Base-by-base conservation (phyloP, 2,329 filamentous ascomycete genomes). In the Aspergillus piperis region DNA sequence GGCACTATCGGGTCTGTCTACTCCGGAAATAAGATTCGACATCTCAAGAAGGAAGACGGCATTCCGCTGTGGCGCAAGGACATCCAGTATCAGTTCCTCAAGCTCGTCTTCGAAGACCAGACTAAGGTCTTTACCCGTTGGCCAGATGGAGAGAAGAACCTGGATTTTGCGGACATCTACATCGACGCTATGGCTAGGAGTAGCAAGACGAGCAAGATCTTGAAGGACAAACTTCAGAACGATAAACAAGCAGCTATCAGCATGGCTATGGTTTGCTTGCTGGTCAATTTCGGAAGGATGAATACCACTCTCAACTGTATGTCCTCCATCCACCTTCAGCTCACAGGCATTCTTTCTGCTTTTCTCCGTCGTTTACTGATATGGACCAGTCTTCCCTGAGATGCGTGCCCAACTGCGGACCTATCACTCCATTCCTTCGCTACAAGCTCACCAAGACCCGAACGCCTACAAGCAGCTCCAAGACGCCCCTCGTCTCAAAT, bases 181-280 rank as follows among this genome's bases (percentile, higher is more conserved):
- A 94, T 99, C 71, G 95, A 98, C 77, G 94, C 95, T 62, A 98
- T 99, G 94, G 92, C 95, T 3, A 87, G 92, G 76, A 99, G 95
- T 80, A 97, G 92, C 83, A 99, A 99, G 82, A 98, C 94, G 27
- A 98, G 95, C 83, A 98, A 98, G 80, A 95, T 99, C 53, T 83
- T 99, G 65, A 92, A 96, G 76, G 95, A 99, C 78, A 98, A 99
- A 81, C 84, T 99, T 65, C 84, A 96, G 71, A 95, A 89, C 67
- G 95, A 99, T 75, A 88, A 91, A 71, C 89, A 92, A 65, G 93
- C 93, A 21, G 95, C 94, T 38, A 92, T 96, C 75, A 94, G 92
- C 72, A 99, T 99, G 95, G 95, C 95, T 56, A 99, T 99, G 95
- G 94, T 99, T 61, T 99, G 95, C 77, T 81, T 99, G 66, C 81